These are phyloP conservation scores for Xerophyta viscosa DNA, from an alignment of 106 monocot genomes.

Conservation along the genomic window DNA sequence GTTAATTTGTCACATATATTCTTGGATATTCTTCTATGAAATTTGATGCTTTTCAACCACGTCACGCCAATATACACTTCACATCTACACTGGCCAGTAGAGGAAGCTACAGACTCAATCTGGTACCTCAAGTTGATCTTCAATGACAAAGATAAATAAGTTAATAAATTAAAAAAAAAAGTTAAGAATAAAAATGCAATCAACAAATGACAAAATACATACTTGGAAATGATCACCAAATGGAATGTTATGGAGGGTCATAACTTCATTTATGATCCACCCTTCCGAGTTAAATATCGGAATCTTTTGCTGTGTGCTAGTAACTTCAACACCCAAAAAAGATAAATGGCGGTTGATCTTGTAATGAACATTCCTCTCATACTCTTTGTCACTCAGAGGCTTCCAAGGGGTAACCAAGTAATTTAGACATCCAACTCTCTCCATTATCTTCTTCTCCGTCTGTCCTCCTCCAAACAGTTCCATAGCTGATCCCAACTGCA, in stretches of 20 bases:
- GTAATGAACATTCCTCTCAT: constrained; percentile 24
- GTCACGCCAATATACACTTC: constrained; percentile 29
- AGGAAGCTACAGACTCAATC: not conserved
- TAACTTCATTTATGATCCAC: constrained; percentile 40
- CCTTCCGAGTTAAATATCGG: constrained; percentile 10
- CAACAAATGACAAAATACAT: constrained; percentile 2
- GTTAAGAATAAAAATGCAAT: not conserved
- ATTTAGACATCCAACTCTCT: constrained; percentile 39
- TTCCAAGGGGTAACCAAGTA: constrained; percentile 36
- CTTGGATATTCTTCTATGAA: constrained; percentile 37
- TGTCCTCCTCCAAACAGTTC: constrained; percentile 31
- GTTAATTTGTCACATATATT: constrained; percentile 41
- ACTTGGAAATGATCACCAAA: constrained; percentile 44
- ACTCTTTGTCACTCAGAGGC: constrained; percentile 1
- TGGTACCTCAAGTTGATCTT: constrained; percentile 37
- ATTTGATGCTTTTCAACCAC: constrained; percentile 43
- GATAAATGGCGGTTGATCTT: constrained; percentile 38
- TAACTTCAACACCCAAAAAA: constrained; percentile 42
- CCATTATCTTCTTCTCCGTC: constrained; percentile 44
- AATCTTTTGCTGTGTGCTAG: constrained; percentile 29
- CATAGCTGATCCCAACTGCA: constrained; percentile 25
- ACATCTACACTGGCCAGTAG: constrained; percentile 6
- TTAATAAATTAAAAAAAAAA: not conserved
- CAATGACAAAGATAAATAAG: not conserved
- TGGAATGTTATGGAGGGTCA: constrained; percentile 38